A percentile compares a stretch with the other conserved stretches of the same genome.
These are phyloP conservation scores for Smallanthus sonchifolius DNA, from an alignment of 129 eudicot genomes.

Conservation along the genomic window DNA sequence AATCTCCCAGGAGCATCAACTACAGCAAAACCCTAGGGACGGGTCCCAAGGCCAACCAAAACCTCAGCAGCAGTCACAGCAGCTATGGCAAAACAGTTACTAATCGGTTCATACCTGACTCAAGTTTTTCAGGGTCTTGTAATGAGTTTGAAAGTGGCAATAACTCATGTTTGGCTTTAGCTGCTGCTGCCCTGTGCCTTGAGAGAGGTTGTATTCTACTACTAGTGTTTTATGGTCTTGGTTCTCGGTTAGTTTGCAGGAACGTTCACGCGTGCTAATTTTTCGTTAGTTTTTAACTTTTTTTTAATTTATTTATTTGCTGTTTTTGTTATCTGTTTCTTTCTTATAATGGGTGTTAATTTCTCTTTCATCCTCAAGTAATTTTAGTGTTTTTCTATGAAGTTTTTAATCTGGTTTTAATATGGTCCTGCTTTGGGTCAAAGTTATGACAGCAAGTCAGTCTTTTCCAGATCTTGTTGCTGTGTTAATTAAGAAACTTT, in stretches of 20 bases:
- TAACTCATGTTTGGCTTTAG: conserved; percentile 20
- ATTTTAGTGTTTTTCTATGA: conserved; percentile 21
- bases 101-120: conserved; percentile 37
- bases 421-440: not conserved
- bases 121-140: conserved; percentile 72
- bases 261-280: conserved; percentile 47
- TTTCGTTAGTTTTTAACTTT: conserved; percentile 33
- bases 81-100: conserved; percentile 82
- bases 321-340: not conserved
- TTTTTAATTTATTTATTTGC: conserved; percentile 5
- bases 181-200: conserved; percentile 60
- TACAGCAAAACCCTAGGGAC: conserved; percentile 67
- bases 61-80: conserved; percentile 80
- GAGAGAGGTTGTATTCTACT: conserved; percentile 57
- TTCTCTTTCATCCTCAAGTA: conserved; percentile 12
- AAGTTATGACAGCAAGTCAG: not conserved
- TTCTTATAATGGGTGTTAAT: conserved; percentile 1
- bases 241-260: conserved; percentile 55
- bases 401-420: conserved; percentile 12
- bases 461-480: not conserved
- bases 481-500: not conserved
- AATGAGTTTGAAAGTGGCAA: conserved; percentile 57
- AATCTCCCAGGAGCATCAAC: conserved; percentile 65
- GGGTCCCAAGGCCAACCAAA: conserved; percentile 79
- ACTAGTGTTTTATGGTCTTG: conserved; percentile 29